Conservation (phyloP, 192 early-diverging fungal genomes). For the Hyaloraphidium curvatum region DNA sequence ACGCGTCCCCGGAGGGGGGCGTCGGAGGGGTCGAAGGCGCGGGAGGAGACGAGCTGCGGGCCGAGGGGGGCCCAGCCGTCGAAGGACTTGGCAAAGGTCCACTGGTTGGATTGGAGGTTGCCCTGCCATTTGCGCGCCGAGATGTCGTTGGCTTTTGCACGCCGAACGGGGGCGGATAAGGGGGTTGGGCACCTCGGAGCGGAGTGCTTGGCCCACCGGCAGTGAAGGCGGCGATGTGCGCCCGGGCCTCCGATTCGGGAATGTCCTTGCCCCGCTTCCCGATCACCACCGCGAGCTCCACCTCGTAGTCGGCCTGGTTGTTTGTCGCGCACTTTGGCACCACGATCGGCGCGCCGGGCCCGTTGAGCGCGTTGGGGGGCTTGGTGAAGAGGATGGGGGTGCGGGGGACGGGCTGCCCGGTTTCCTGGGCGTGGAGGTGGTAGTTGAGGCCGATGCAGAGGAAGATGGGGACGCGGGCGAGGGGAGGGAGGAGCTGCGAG, state of each 20-base stretch:
- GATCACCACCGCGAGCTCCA: conserved; percentile 38
- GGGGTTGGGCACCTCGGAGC: too few relatives aligned
- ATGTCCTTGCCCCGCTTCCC: conserved; percentile 32
- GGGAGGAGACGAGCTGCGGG: conserved; percentile 29
- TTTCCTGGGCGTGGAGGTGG: conserved; percentile 30
- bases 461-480: conserved; percentile 13
- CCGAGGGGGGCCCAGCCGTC: conserved; percentile 39
- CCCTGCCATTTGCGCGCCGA: conserved; percentile 37
- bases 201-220: too few relatives aligned
- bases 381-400: conserved; percentile 39
- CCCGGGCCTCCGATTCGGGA: conserved; percentile 20
- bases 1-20: conserved; percentile 22
- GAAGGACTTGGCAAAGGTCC: conserved; percentile 41
- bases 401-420: conserved; percentile 21
- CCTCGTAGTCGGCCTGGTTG: conserved; percentile 37
- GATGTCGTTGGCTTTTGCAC: conserved; percentile 38
- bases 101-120: conserved; percentile 21
- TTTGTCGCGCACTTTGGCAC: conserved; percentile 26
- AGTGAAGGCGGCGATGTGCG: conserved; percentile 9
- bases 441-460: conserved; percentile 43
- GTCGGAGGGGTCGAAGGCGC: conserved; percentile 26
- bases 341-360: conserved; percentile 21
- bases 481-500: conserved; percentile 22
- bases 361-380: conserved; percentile 18
- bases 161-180: conserved; percentile 17